Conservation (phyloP, 306 rosid genomes). For the Arachis hypogaea region DNA sequence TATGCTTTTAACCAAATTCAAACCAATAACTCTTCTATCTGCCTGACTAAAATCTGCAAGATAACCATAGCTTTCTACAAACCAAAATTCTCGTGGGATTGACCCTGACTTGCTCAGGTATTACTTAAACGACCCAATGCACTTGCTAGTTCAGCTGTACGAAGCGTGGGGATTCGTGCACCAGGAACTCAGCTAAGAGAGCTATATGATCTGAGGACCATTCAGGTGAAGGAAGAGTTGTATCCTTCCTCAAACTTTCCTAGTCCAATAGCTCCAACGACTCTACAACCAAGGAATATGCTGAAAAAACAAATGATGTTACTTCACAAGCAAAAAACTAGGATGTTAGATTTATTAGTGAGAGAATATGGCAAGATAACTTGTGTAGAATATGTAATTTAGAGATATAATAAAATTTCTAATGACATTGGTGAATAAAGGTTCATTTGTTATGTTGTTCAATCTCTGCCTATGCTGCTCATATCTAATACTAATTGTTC, state of each 20-base stretch:
- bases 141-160: too few relatives aligned
- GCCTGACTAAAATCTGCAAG: too few relatives aligned
- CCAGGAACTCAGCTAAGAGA: conserved; percentile 82
- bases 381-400: conserved; percentile 95
- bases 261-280: conserved; percentile 96
- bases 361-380: conserved; percentile 28
- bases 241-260: conserved; percentile 94
- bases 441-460: conserved; percentile 82
- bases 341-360: neutral
- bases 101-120: too few relatives aligned
- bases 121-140: too few relatives aligned
- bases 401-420: conserved; percentile 93
- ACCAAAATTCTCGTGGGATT: too few relatives aligned
- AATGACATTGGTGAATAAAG: conserved; percentile 86
- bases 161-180: too few relatives aligned
- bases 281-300: conserved; percentile 92
- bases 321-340: conserved; percentile 14
- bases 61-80: too few relatives aligned
- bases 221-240: conserved; percentile 98
- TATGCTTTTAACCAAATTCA: too few relatives aligned
- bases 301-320: conserved; percentile 52
- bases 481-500: conserved; percentile 63
- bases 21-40: too few relatives aligned
- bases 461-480: conserved; percentile 85
- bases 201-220: conserved; percentile 99